Conservation (phyloP, 805 yeast genomes). For the Torulaspora franciscae region DNA sequence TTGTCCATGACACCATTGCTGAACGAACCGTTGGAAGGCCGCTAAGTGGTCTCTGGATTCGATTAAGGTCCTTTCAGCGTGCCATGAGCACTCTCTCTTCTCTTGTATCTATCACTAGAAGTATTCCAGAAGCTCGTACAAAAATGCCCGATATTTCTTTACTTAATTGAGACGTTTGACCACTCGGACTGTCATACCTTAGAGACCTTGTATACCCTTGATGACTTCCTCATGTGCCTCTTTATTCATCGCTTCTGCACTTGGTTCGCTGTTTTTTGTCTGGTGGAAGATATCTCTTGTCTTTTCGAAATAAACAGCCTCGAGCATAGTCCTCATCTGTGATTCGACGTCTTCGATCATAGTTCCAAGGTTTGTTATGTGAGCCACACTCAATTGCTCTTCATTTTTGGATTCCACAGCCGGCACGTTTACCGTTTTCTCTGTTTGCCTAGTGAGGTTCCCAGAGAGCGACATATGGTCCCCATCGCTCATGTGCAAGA, state of each 20-base stretch:
- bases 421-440: constrained; percentile 43
- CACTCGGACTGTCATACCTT: not conserved
- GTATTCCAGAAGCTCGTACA: too few relatives aligned
- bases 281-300: constrained; percentile 82
- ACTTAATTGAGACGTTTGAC: too few relatives aligned
- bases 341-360: constrained; percentile 84
- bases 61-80: too few relatives aligned
- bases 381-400: constrained; percentile 47
- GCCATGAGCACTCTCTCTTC: too few relatives aligned
- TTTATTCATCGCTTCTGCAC: constrained; percentile 24
- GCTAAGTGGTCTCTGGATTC: not conserved
- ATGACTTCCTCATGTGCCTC: constrained; percentile 35
- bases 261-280: constrained; percentile 41
- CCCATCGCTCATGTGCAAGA: constrained; percentile 55
- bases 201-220: constrained; percentile 35
- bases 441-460: constrained; percentile 77
- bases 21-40: not conserved
- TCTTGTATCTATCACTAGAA: too few relatives aligned
- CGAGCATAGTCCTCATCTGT: constrained; percentile 77
- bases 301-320: constrained; percentile 93
- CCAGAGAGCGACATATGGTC: constrained; percentile 61
- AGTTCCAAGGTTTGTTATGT: constrained; percentile 79
- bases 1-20: not conserved
- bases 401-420: constrained; percentile 17
- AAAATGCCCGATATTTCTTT: too few relatives aligned